Conservation (phyloP, 202 grass and related monocot species). For the Musa balbisiana region DNA sequence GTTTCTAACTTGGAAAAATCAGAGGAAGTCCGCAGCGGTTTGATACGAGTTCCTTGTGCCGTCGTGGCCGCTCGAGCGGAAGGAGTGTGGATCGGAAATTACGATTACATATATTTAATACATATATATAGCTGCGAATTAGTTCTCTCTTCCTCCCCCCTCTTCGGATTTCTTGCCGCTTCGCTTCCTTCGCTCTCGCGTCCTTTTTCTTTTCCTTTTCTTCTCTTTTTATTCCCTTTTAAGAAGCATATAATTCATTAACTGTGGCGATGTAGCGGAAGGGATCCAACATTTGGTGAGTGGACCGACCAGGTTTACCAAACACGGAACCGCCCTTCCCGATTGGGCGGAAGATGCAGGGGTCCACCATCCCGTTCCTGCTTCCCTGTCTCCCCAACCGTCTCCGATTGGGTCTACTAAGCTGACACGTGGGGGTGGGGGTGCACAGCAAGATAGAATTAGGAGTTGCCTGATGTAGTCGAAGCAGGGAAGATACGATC, state of each 20-base stretch:
- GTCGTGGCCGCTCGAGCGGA: not conserved
- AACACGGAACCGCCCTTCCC: too few species aligned
- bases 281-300: not conserved
- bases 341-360: not conserved
- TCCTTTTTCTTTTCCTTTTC: not conserved
- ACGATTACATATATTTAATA: not conserved
- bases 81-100: not conserved
- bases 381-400: too few species aligned
- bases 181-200: not conserved
- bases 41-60: not conserved
- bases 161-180: not conserved
- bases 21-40: not conserved
- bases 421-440: too few species aligned
- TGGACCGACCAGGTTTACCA: not conserved
- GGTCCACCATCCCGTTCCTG: not conserved
- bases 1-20: conserved; percentile 13
- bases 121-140: not conserved
- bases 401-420: too few species aligned
- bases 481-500: too few species aligned
- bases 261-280: not conserved
- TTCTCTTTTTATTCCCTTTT: not conserved
- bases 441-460: too few species aligned
- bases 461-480: too few species aligned
- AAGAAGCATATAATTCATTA: not conserved
- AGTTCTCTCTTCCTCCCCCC: not conserved